Base-by-base conservation (phyloP, 1,284 basidiomycete species). In the Ceratobasidium theobromae region DNA sequence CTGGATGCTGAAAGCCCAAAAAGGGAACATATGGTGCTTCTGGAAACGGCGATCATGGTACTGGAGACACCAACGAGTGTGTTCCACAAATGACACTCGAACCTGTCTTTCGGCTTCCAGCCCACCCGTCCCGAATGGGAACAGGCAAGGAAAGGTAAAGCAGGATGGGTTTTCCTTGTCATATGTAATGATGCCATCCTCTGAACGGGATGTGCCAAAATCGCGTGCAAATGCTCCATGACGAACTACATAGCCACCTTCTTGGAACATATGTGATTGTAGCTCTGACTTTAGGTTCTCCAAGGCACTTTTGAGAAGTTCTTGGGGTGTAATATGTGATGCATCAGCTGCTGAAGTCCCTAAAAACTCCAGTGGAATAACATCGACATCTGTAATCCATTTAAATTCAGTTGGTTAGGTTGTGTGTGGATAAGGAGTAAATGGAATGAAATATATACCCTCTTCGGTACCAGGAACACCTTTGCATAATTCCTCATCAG, bases 81-180 rank as follows among this genome's bases (percentile, higher is more conserved):
- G 80, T 0, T 70, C 68, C 3, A 69, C 62, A 25, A 77, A 80
- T 0, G 70, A 25, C 0, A 82, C 69, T 1, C 0, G 60, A 1
- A 67, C 57, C 0, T 16, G 9, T 1, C 73, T 57, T 1, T 67
- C 40, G 0, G 68, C 70, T 60, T 81, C 78, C 21, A 79, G 68
- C 0, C 78, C 76, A 0, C 80, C 80, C 1, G 28, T 9, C 0
- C 77, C 79, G 71, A 78, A 81, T 1, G 79, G 80, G 66, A 79
- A 81, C 0, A 80, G 69, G 0, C 48, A 32, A 0, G 76, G 78
- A 68, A 75, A 80, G 1, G 74, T 72, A 5, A 72, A 72, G 12
- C 76, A 68, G 0, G 77, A 70, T 40, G 72, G 71, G 46, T 48
- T 70, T 14, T 38, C 12, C 1, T 2, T 21, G 23, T 23, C 2